Evolutionary conservation across 179 eudicot species (phyloP).

Genomic region (Amaranthus tricolor): DNA sequence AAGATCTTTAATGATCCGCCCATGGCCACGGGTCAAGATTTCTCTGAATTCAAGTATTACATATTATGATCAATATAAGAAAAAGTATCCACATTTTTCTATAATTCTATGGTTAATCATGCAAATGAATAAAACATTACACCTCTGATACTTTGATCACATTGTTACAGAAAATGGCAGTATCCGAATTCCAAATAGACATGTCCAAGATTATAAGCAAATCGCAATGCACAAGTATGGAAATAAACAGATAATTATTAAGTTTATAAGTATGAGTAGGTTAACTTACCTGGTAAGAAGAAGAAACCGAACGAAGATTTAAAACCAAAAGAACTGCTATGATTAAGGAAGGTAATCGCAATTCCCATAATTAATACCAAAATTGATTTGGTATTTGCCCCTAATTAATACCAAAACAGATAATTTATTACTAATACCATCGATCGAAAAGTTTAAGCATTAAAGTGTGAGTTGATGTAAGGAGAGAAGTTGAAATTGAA

Average conservation of each 20-base stretch:
- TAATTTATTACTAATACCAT: background rate
- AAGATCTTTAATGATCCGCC: background rate
- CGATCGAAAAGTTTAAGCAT: background rate
- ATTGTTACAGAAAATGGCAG: too few relatives aligned
- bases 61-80: background rate
- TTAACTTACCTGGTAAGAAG: constrained; percentile 43
- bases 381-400: background rate
- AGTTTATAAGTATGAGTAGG: background rate
- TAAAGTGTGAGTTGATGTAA: background rate
- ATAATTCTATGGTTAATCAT: too few relatives aligned
- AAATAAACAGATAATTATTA: background rate
- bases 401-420: constrained; percentile 13
- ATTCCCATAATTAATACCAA: constrained; percentile 18
- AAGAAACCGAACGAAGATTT: constrained; percentile 37
- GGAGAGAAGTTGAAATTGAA: background rate
- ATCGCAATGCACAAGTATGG: too few relatives aligned
- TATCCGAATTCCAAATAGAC: too few relatives aligned
- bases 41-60: background rate
- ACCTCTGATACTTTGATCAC: too few relatives aligned
- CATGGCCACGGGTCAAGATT: background rate
- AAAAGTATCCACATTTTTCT: background rate
- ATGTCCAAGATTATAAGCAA: too few relatives aligned
- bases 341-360: constrained; percentile 29
- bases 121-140: too few relatives aligned
- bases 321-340: constrained; percentile 31